phyloP scores from a whole-genome alignment of 2,329 filamentous ascomycete genomes.

The Lachnellula occidentalis region DNA sequence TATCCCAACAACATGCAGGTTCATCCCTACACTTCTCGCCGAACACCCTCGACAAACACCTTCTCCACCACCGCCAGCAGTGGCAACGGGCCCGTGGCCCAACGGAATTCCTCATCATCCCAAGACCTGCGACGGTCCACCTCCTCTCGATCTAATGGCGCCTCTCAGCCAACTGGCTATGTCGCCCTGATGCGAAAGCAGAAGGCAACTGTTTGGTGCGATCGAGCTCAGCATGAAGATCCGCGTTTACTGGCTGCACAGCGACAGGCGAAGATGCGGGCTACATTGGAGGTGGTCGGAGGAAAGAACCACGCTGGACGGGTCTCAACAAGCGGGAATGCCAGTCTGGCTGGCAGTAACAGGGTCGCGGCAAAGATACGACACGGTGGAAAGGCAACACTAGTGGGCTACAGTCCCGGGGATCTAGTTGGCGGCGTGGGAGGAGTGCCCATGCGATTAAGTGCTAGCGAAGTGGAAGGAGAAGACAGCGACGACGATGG shows the following conservation, averaged over 20 bases:
- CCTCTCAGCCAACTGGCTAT: conserved; percentile 60
- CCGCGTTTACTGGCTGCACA: conserved; percentile 77
- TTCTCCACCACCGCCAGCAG: conserved; percentile 61
- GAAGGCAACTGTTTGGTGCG: conserved; percentile 98
- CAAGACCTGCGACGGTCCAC: conserved; percentile 69
- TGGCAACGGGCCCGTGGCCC: conserved; percentile 39
- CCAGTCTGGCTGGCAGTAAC: conserved; percentile 32
- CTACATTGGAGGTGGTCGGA: conserved; percentile 75
- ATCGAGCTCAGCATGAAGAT: conserved; percentile 88
- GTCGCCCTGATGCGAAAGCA: conserved; percentile 94
- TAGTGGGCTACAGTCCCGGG: conserved; percentile 70
- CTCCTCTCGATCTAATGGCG: conserved; percentile 66
- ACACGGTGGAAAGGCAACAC: conserved; percentile 73
- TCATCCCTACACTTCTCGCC: conserved; percentile 38
- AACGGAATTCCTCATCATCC: conserved; percentile 53
- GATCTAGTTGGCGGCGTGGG: conserved; percentile 64
- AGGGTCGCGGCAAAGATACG: conserved; percentile 81
- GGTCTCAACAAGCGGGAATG: conserved; percentile 34
- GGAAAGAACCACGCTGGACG: conserved; percentile 35
- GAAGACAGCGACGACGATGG: conserved; percentile 78
- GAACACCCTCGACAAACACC: conserved; percentile 64
- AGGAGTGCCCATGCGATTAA: conserved; percentile 84
- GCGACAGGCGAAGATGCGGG: conserved; percentile 79
- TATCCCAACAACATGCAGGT: conserved; percentile 28
- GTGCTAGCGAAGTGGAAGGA: conserved; percentile 91